phyloP scores from a whole-genome alignment of 139 green algal genomes.

The Coelastrella sp. region DNA sequence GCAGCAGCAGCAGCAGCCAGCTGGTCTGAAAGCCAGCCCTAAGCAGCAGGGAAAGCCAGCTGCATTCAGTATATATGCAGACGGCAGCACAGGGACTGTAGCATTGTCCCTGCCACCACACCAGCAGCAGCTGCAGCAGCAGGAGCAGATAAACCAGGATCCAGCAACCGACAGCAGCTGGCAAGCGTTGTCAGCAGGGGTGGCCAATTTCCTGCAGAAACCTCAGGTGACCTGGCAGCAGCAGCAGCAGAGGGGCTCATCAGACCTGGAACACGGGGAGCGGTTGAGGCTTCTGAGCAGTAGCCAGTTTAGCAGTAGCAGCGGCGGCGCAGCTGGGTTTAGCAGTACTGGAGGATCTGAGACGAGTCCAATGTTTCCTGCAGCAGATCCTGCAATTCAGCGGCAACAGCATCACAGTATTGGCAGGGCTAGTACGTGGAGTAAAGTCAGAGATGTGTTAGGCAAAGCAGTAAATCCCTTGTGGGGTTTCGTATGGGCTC shows the following conservation, averaged over 20 bases:
- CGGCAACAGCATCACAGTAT: not conserved
- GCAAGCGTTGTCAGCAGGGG: not conserved
- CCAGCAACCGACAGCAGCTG: not conserved
- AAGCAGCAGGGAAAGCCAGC: not conserved
- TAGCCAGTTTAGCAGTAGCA: slow-evolving; percentile 14
- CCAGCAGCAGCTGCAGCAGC: not conserved
- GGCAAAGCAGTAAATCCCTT: not conserved
- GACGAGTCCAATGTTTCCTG: not conserved
- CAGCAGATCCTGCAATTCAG: not conserved
- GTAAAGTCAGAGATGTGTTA: too few relatives aligned
- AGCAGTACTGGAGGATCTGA: too few relatives aligned
- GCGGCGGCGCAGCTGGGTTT: not conserved
- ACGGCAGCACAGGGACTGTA: not conserved
- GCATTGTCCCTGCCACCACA: not conserved
- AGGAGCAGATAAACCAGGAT: too few relatives aligned
- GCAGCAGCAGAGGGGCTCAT: not conserved
- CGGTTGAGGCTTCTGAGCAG: not conserved
- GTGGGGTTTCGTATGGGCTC: not conserved
- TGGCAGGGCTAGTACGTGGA: too few relatives aligned
- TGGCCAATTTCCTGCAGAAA: not conserved
- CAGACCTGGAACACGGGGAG: not conserved
- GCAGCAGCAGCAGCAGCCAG: slow-evolving; percentile 11
- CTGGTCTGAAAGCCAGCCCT: too few relatives aligned
- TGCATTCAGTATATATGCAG: not conserved
- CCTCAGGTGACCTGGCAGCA: not conserved